These are phyloP conservation scores for Solanum pimpinellifolium DNA, from an alignment of 257 asterid genomes.

Conservation along the genomic window DNA sequence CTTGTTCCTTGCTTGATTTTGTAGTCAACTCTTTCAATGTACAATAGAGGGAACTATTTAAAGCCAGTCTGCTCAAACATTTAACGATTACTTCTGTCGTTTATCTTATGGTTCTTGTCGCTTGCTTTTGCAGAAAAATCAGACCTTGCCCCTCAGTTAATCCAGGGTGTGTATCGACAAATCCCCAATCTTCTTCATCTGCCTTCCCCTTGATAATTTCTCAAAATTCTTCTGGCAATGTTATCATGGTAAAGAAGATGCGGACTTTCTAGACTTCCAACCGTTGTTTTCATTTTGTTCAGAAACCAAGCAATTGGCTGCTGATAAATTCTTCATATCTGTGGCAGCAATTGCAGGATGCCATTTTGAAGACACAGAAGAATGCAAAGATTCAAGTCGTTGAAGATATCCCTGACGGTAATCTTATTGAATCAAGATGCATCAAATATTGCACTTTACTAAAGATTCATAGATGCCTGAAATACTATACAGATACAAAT, in stretches of 20 bases:
- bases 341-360: conserved; percentile 56
- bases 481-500: neutral
- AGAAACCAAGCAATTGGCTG: neutral
- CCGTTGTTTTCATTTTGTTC: neutral
- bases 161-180: conserved; percentile 72
- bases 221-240: conserved; percentile 26
- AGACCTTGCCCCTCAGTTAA: conserved; percentile 85
- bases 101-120: neutral
- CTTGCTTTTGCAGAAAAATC: conserved; percentile 48
- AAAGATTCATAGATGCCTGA: neutral
- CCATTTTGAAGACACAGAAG: conserved; percentile 67
- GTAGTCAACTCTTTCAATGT: neutral
- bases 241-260: conserved; percentile 36
- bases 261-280: neutral
- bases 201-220: conserved; percentile 72
- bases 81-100: neutral
- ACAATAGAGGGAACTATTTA: neutral
- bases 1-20: neutral
- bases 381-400: conserved; percentile 57
- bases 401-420: conserved; percentile 57
- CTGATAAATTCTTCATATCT: neutral
- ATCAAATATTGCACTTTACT: neutral
- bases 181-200: conserved; percentile 68
- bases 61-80: neutral
- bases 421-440: neutral